Evolutionary conservation across 176 grass and related monocot genomes (phyloP).

Genomic region (Carex pumila): DNA sequence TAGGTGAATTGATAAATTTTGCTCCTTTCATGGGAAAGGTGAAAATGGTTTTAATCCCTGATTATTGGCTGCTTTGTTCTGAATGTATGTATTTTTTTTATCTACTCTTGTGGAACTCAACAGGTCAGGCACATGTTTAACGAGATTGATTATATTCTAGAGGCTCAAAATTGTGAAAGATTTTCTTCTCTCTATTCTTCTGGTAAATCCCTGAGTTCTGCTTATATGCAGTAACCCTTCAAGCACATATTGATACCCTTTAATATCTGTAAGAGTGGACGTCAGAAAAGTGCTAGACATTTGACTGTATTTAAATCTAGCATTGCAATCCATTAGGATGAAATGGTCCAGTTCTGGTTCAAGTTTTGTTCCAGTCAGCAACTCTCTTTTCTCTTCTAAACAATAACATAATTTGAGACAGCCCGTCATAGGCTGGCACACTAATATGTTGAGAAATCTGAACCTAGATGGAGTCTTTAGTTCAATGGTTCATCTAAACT

Average conservation of each 20-base stretch:
- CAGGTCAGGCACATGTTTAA: slow-evolving; percentile 99
- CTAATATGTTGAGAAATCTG: background rate
- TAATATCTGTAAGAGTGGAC: background rate
- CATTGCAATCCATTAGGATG: background rate
- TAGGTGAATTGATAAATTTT: background rate
- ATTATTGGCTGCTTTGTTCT: background rate
- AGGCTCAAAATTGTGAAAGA: slow-evolving; percentile 84
- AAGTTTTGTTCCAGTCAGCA: background rate
- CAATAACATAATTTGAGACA: background rate
- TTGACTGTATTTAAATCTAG: background rate
- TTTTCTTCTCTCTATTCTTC: slow-evolving; percentile 74
- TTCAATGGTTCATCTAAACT: too few species aligned
- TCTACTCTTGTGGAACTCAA: slow-evolving; percentile 9
- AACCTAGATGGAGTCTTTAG: background rate
- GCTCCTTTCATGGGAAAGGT: background rate
- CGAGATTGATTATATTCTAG: slow-evolving; percentile 87
- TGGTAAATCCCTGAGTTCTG: slow-evolving; percentile 10
- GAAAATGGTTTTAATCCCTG: background rate
- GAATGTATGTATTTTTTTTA: background rate
- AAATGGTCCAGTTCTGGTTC: background rate
- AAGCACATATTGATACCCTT: background rate
- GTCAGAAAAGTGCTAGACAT: background rate
- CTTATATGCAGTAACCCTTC: background rate
- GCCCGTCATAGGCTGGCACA: background rate
- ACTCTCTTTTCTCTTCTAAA: background rate